A percentile compares a stretch with the other conserved stretches of the same genome.
Evolutionary conservation across 257 asterid species (phyloP).

Genomic region (Fraxinus excelsior): DNA sequence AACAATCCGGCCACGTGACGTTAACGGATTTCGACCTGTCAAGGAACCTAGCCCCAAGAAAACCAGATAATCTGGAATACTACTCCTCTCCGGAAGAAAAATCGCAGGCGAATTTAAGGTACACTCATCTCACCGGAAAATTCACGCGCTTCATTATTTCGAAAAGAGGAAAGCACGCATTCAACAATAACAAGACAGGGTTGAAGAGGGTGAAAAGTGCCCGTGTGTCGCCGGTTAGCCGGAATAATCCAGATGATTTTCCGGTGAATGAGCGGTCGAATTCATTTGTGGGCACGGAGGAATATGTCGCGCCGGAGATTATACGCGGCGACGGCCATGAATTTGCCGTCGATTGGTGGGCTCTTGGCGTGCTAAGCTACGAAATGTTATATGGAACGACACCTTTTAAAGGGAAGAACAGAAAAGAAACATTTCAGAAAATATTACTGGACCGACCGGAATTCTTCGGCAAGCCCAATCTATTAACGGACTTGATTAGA

Average conservation of each 20-base stretch:
- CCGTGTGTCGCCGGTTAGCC: conserved; percentile 69
- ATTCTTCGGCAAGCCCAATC: conserved; percentile 48
- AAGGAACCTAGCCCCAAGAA: conserved; percentile 39
- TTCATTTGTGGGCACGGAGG: conserved; percentile 87
- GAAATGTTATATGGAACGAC: conserved; percentile 79
- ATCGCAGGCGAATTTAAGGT: neutral
- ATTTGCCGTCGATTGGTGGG: conserved; percentile 92
- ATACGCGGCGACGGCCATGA: conserved; percentile 78
- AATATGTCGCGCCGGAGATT: conserved; percentile 78
- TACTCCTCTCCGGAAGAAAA: conserved; percentile 32
- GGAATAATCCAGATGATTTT: conserved; percentile 39
- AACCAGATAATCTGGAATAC: neutral
- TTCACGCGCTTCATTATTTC: conserved; percentile 28
- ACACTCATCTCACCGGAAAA: conserved; percentile 5
- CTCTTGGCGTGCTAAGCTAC: conserved; percentile 65
- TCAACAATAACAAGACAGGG: conserved; percentile 18
- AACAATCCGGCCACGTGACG: conserved; percentile 75
- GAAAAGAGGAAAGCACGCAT: conserved; percentile 9
- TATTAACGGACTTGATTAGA: conserved; percentile 52
- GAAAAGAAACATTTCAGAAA: conserved; percentile 63
- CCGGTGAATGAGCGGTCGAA: conserved; percentile 50
- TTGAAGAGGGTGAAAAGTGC: conserved; percentile 65
- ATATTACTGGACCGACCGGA: conserved; percentile 55
- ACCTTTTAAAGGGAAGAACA: conserved; percentile 66
- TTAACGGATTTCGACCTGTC: conserved; percentile 85